These are phyloP conservation scores for Lactifluus subvellereus DNA, from an alignment of 768 basidiomycete genomes.

Conservation along the genomic window DNA sequence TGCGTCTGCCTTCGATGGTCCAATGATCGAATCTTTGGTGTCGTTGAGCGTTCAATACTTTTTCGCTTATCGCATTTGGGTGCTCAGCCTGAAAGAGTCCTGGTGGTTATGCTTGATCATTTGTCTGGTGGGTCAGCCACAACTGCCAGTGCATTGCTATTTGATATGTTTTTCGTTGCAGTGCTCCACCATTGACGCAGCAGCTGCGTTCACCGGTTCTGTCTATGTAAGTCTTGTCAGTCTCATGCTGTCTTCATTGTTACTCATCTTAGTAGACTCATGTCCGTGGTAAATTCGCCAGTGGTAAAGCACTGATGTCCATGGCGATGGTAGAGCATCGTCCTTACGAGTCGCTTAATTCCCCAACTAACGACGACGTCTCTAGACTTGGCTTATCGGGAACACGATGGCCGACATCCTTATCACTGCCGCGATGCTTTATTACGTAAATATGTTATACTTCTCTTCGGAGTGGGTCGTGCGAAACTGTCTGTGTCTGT, in stretches of 20 bases:
- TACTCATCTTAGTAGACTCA: neutral
- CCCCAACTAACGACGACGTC: neutral
- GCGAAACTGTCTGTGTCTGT: no score
- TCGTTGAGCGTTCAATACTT: conserved; percentile 2
- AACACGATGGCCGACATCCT: neutral
- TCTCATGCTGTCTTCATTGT: neutral
- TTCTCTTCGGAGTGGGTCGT: neutral
- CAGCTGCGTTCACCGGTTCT: neutral
- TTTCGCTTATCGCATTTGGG: conserved; percentile 6
- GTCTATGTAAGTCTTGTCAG: neutral
- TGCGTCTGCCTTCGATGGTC: conserved; percentile 21
- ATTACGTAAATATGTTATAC: neutral
- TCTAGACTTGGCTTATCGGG: conserved; percentile 1
- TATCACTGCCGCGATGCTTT: neutral
- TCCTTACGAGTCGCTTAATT: neutral
- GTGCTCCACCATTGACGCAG: neutral
- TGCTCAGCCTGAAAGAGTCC: neutral
- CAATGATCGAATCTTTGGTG: conserved; percentile 4
- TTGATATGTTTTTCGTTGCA: neutral
- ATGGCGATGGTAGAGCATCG: neutral
- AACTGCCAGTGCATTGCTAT: neutral
- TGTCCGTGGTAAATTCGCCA: neutral
- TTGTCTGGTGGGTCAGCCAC: neutral
- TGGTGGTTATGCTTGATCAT: neutral
- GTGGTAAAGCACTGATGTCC: neutral